A percentile compares a stretch with the other conserved stretches of the same genome.
Conservation (phyloP, 352 stramenopile genomes). For the Blastocystis sp. region DNA sequence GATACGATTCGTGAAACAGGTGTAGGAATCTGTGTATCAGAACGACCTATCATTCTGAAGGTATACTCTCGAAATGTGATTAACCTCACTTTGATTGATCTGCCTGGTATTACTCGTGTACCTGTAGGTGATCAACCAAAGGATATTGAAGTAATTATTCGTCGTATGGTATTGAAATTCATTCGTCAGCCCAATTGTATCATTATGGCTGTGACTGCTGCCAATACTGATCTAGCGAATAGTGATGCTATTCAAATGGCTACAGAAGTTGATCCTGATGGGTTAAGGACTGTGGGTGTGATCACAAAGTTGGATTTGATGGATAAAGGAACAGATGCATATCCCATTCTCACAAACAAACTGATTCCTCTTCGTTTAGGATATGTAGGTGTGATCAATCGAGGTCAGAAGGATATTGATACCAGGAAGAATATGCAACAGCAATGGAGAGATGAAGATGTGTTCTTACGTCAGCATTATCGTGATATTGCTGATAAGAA, state of each 20-base stretch:
- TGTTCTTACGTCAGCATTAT: conserved; percentile 95
- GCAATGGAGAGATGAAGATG: conserved; percentile 84
- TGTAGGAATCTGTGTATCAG: conserved; percentile 4
- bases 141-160: conserved; percentile 98
- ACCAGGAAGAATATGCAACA: conserved; percentile 85
- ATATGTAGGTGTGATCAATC: no score
- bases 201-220: conserved; percentile 92
- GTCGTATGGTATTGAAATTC: conserved; percentile 93
- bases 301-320: conserved; percentile 99
- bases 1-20: conserved; percentile 19
- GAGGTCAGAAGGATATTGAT: conserved; percentile 96
- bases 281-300: conserved; percentile 92
- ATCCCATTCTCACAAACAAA: conserved; percentile 71
- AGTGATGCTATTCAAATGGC: conserved; percentile 95
- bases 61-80: conserved; percentile 92
- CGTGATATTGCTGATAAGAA: conserved; percentile 75
- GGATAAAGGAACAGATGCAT: conserved; percentile 94
- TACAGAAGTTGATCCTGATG: conserved; percentile 78
- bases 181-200: conserved; percentile 97
- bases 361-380: conserved; percentile 91
- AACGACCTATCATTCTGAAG: conserved; percentile 89
- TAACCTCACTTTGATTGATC: conserved; percentile 95
- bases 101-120: conserved; percentile 92
- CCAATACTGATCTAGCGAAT: conserved; percentile 97
- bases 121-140: conserved; percentile 93